Percentiles rank a stretch among this genome's conserved stretches.
Evolutionary conservation across 75 land plant genomes (phyloP).

Genomic region (Sequoiadendron giganteum): DNA sequence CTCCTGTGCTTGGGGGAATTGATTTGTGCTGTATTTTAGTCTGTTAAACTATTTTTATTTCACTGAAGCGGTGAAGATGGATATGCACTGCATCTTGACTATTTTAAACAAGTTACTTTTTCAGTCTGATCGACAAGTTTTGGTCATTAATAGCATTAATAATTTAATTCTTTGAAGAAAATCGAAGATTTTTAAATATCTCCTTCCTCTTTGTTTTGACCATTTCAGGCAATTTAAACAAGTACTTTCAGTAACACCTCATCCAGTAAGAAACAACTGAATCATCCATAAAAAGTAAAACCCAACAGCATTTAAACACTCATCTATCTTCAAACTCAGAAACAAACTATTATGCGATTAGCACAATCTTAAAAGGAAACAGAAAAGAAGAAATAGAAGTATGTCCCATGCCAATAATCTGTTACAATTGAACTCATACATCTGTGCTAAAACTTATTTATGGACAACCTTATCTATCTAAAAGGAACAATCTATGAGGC

Average conservation of each 20-base stretch:
- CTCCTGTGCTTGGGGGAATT: neutral
- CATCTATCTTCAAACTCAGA: neutral
- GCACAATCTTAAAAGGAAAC: neutral
- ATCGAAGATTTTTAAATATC: neutral
- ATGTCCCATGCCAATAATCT: neutral
- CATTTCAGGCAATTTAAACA: neutral
- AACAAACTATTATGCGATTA: neutral
- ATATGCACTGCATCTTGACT: neutral
- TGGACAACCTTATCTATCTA: neutral
- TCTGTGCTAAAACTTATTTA: neutral
- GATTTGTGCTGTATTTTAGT: neutral
- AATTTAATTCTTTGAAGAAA: neutral
- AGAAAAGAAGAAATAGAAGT: neutral
- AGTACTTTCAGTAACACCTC: neutral
- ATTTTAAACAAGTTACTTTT: neutral
- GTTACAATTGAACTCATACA: neutral
- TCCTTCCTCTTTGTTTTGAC: neutral
- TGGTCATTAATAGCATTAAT: neutral
- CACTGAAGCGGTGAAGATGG: neutral
- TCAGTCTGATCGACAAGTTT: neutral
- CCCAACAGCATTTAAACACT: neutral
- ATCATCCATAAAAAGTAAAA: conserved; percentile 9
- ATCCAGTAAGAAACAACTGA: neutral
- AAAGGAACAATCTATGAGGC: neutral
- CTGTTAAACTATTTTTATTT: neutral